Conservation (phyloP, 2,329 filamentous ascomycete genomes). For the Penicillium sp. region DNA sequence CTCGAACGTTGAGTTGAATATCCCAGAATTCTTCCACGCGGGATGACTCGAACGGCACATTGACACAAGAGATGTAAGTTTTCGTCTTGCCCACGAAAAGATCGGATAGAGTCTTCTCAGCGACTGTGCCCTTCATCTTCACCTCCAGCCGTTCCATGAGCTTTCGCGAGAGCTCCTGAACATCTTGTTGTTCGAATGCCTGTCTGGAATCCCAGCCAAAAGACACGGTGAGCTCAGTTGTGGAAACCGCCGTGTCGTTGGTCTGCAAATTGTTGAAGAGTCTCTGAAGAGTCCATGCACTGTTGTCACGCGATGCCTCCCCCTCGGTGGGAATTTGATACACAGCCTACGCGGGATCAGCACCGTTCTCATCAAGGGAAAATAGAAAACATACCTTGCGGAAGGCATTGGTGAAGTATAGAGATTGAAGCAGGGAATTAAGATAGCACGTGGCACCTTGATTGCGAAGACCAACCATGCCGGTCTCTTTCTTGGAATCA, state of each 20-base stretch:
- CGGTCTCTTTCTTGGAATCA: slow-evolving; percentile 98
- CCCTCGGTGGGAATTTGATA: slow-evolving; percentile 94
- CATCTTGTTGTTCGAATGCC: slow-evolving; percentile 98
- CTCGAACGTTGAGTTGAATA: slow-evolving; percentile 92
- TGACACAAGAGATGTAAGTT: slow-evolving; percentile 97
- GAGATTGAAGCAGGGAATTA: slow-evolving; percentile 78
- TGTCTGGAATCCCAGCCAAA: slow-evolving; percentile 98
- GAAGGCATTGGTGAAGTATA: slow-evolving; percentile 89
- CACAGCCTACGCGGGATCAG: slow-evolving; percentile 62
- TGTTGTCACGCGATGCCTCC: slow-evolving; percentile 78
- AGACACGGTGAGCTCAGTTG: slow-evolving; percentile 89
- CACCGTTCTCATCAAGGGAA: neutral
- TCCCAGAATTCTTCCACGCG: slow-evolving; percentile 98
- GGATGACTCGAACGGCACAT: slow-evolving; percentile 96
- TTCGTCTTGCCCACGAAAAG: slow-evolving; percentile 98
- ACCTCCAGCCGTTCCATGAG: slow-evolving; percentile 97
- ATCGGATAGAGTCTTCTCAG: slow-evolving; percentile 81
- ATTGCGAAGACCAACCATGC: slow-evolving; percentile 94
- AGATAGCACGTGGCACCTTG: slow-evolving; percentile 91
- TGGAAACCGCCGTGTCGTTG: slow-evolving; percentile 76
- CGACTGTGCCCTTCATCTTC: slow-evolving; percentile 94
- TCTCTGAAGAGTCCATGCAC: slow-evolving; percentile 88
- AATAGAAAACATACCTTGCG: slow-evolving; percentile 64
- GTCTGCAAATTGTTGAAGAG: slow-evolving; percentile 95
- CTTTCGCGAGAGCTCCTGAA: slow-evolving; percentile 93